Percentiles rank a stretch among this genome's conserved stretches.
Conservation (phyloP, 2,329 filamentous ascomycete species). For the Dactylonectria macrodidyma region DNA sequence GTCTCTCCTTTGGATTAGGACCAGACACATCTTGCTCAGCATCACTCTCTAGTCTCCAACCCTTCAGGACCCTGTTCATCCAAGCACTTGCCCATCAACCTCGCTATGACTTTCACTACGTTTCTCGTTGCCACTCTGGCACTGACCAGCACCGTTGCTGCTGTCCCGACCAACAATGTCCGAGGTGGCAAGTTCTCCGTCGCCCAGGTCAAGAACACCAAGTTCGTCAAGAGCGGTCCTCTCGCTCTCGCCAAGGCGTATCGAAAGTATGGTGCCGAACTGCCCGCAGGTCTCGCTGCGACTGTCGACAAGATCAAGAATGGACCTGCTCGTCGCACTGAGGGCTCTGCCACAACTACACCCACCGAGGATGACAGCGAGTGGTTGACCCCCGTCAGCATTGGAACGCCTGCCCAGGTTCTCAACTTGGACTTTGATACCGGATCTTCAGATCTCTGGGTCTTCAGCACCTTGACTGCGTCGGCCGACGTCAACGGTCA, state of each 20-base stretch:
- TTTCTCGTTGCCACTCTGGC: conserved; percentile 23
- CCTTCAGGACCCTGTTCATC: not conserved
- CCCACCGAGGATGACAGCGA: conserved; percentile 53
- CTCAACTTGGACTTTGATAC: conserved; percentile 63
- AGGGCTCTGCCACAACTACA: conserved; percentile 48
- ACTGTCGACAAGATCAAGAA: conserved; percentile 17
- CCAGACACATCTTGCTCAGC: not conserved
- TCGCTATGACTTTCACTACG: conserved; percentile 15
- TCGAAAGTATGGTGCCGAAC: conserved; percentile 53
- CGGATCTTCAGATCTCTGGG: conserved; percentile 64
- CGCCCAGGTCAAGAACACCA: conserved; percentile 55
- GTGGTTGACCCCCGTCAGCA: conserved; percentile 58
- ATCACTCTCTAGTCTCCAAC: not conserved
- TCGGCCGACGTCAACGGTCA: conserved; percentile 55
- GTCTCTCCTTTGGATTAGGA: not conserved
- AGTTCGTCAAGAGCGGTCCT: conserved; percentile 53
- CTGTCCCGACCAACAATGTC: conserved; percentile 5
- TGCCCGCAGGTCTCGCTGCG: conserved; percentile 50
- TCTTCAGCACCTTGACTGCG: conserved; percentile 62
- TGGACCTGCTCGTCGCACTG: conserved; percentile 36
- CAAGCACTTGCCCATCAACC: not conserved
- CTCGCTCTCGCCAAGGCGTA: conserved; percentile 53
- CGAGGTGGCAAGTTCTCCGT: conserved; percentile 44
- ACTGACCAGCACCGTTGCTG: conserved; percentile 7
- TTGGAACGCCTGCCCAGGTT: conserved; percentile 60